These are phyloP conservation scores for Leccinum subrobustum DNA, from an alignment of 1,284 basidiomycete genomes.

Conservation along the genomic window DNA sequence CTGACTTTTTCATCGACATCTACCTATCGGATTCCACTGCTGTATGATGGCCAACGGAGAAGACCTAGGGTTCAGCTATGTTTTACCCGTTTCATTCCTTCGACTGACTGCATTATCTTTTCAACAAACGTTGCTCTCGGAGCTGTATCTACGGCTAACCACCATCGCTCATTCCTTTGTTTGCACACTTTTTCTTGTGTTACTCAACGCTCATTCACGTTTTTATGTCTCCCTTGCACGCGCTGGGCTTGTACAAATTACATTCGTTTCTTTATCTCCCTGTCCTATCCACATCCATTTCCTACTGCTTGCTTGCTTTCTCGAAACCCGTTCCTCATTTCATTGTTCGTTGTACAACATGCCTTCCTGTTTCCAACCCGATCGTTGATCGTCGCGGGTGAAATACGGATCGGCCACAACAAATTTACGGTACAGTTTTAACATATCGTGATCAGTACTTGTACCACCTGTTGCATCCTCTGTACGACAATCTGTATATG, in stretches of 20 bases:
- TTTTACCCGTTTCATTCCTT: neutral
- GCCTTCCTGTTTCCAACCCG: neutral
- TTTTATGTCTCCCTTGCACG: too few species aligned
- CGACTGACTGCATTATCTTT: too few species aligned
- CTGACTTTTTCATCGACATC: neutral
- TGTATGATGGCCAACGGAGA: slow-evolving; percentile 2
- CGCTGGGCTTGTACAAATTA: too few species aligned
- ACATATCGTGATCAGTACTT: slow-evolving; percentile 11
- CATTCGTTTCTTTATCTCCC: neutral
- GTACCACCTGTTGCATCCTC: slow-evolving; percentile 23
- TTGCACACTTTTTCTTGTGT: too few species aligned
- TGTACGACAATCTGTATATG: slow-evolving; percentile 22
- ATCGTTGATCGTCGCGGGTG: slow-evolving; percentile 17
- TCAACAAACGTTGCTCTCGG: too few species aligned
- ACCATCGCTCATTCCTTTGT: too few species aligned
- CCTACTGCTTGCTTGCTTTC: neutral
- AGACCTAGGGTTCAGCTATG: neutral
- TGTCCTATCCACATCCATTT: slow-evolving; percentile 1
- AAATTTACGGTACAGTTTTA: slow-evolving; percentile 19
- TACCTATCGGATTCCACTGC: neutral
- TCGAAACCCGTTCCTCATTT: slow-evolving; percentile 1
- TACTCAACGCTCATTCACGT: too few species aligned
- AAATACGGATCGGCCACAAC: slow-evolving; percentile 7
- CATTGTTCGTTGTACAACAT: slow-evolving; percentile 20
- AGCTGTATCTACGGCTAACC: too few species aligned